Evolutionary conservation across 2,329 filamentous ascomycete genomes (phyloP), one percentile per base, ranked within the genome.

Genomic region (Curvularia sp.): DNA sequence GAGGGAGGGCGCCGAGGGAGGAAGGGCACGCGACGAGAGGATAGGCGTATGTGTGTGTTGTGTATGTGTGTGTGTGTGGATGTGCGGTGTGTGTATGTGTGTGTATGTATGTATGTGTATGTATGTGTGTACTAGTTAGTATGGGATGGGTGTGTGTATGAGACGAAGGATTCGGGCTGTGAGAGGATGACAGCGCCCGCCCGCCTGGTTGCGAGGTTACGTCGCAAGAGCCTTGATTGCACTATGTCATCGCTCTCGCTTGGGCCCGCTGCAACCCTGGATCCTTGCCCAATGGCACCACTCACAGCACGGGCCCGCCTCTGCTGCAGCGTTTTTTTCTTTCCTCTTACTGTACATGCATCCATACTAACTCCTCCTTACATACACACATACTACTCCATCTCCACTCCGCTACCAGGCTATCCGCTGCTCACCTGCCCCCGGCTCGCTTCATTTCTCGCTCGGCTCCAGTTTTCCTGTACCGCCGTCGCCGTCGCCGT

Each of bases 171-270:
- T 30, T 46, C 25, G 43, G 43, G 43, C 43, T 39, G 49, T 48
- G 50, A 57, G 43, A 51, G 19, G 47, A 43, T 28, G 46, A 27
- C 13, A 46, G 46, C 28, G 49, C 41, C 52, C 34, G 55, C 41
- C 52, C 34, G 21, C 52, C 56, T 49, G 52, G 52, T 49, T 50
- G 46, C 46, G 25, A 45, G 41, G 52, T 55, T 59, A 34, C 51
- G 55, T 55, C 36, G 55, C 49, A 43, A 23, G 55, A n/a, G 27
- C 28, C 27, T 36, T 25, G 51, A 54, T 30, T 49, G 50, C 55
- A 58, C 55, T 58, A 59, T 55, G 56, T 59, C 56, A 59, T 59
- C 56, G 56, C 55, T 58, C 55, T 58, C 55, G 55, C 55, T 58
- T 58, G 39, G 39, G 46, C 55, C 55, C 51, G 51, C 25, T 6